Evolutionary conservation across 345 rosid genomes (phyloP), one percentile per base, ranked within the genome.

Genomic region (Iberis pinnata): DNA sequence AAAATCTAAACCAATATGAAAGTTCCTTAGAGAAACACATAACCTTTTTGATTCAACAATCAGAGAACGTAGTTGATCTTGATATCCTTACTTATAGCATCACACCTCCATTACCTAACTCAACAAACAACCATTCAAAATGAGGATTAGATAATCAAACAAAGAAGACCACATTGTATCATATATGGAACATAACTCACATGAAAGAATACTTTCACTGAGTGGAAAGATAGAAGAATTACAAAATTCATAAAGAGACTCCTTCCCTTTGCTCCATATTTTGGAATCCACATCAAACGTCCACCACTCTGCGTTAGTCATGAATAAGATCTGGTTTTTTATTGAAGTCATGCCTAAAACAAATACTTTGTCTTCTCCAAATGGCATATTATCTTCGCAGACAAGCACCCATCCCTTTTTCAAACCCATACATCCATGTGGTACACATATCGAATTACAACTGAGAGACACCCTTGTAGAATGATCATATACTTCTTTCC

Each of bases 141-240:
- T 9, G 0, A 25, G 31, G 38, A 8, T 47, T 9, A 64, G 36
- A 40, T n/a, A 49, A 26, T 2, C 37, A 57, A 39, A 56, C 19
- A n/a, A 1, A 41, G 42, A 5, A 41, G n/a, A 46, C 35, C 18
- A n/a, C n/a, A n/a, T 33, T 41, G 31, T 32, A 32, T 41, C 56
- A 44, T 8, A 19, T 54, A 46, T 19, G n/a, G 10, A 24, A 33
- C 37, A 51, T 19, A 24, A 47, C 69, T 69, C 56, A 69, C 77
- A 64, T 47, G 66, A 62, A 46, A 73, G 60, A 37, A 69, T 37
- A 24, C 71, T 69, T 40, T 61, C 56, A 1, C 69, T 61, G 32
- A 60, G 69, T 0, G 71, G 26, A 8, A 56, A 56, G n/a, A 53
- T 35, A 8, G 27, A 43, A 2, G 69, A 62, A 24, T 18, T 27